phyloP scores from a whole-genome alignment of 1,139 yeast genomes.

The Yueomyces sp. region DNA sequence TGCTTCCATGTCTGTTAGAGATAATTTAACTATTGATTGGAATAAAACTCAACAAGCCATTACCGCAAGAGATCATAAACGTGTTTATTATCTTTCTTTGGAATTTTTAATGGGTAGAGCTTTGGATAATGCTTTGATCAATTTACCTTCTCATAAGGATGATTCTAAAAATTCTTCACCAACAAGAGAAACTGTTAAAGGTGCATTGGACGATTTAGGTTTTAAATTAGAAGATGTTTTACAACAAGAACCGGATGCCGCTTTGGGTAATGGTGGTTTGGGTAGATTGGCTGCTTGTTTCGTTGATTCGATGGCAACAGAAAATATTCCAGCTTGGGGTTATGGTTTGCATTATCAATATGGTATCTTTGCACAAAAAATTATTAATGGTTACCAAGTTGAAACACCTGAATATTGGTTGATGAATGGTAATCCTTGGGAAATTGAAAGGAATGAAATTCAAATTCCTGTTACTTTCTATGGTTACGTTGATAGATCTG shows the following conservation, averaged over 20 bases:
- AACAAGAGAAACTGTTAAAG: conserved; percentile 36
- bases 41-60: conserved; percentile 86
- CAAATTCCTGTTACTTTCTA: conserved; percentile 89
- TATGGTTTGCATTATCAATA: conserved; percentile 88
- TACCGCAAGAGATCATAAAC: conserved; percentile 71
- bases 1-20: conserved; percentile 66
- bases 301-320: conserved; percentile 77
- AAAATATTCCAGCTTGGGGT: conserved; percentile 92
- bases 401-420: conserved; percentile 95
- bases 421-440: conserved; percentile 84
- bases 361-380: conserved; percentile 86
- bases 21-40: conserved; percentile 77
- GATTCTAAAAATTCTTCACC: conserved; percentile 9
- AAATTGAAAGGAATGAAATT: conserved; percentile 73
- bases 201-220: conserved; percentile 63
- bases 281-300: conserved; percentile 94
- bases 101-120: conserved; percentile 95
- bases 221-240: conserved; percentile 80
- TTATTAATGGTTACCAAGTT: conserved; percentile 85
- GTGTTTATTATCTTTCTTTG: conserved; percentile 76
- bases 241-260: conserved; percentile 86
- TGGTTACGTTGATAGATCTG: conserved; percentile 63
- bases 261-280: conserved; percentile 88
- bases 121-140: conserved; percentile 84
- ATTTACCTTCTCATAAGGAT: conserved; percentile 36